Conservation (phyloP, 345 rosid species). For the Passiflora organensis region DNA sequence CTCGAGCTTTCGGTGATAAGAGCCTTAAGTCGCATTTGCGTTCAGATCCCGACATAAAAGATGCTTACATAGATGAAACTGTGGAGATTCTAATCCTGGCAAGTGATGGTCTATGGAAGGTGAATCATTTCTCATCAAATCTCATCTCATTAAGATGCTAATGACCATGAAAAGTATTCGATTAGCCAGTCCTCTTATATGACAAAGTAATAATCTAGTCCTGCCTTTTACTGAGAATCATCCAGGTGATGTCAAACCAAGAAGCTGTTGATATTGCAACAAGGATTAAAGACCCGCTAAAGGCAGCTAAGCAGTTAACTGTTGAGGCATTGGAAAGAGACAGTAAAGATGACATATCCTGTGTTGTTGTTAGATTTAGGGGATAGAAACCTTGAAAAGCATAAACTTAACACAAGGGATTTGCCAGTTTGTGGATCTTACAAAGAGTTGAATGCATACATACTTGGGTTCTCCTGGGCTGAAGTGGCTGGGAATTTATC, state of each 20-base stretch:
- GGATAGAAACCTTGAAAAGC: slow-evolving; percentile 30
- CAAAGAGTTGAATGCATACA: too few species aligned
- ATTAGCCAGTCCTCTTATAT: too few species aligned
- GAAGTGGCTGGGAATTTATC: too few species aligned
- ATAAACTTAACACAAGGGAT: too few species aligned
- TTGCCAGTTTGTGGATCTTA: too few species aligned
- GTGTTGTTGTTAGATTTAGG: slow-evolving; percentile 64
- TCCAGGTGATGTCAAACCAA: slow-evolving; percentile 70
- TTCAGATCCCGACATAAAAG: slow-evolving; percentile 57
- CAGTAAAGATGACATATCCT: slow-evolving; percentile 74
- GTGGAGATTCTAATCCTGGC: slow-evolving; percentile 52
- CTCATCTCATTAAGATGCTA: too few species aligned
- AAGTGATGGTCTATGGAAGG: slow-evolving; percentile 77
- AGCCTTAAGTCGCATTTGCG: slow-evolving; percentile 64
- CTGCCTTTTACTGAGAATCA: slow-evolving; percentile 1
- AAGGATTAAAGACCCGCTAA: slow-evolving; percentile 58
- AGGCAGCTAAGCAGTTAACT: slow-evolving; percentile 71
- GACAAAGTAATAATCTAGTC: too few species aligned
- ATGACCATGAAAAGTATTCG: too few species aligned
- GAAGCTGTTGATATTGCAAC: slow-evolving; percentile 70
- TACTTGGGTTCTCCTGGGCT: too few species aligned
- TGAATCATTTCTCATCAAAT: slow-evolving; percentile 21
- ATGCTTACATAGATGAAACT: slow-evolving; percentile 24
- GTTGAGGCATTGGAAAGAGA: slow-evolving; percentile 58
- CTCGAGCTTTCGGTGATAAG: slow-evolving; percentile 73